Evolutionary conservation across 768 basidiomycete species (phyloP).

Genomic region (Holtermannia corniformis): DNA sequence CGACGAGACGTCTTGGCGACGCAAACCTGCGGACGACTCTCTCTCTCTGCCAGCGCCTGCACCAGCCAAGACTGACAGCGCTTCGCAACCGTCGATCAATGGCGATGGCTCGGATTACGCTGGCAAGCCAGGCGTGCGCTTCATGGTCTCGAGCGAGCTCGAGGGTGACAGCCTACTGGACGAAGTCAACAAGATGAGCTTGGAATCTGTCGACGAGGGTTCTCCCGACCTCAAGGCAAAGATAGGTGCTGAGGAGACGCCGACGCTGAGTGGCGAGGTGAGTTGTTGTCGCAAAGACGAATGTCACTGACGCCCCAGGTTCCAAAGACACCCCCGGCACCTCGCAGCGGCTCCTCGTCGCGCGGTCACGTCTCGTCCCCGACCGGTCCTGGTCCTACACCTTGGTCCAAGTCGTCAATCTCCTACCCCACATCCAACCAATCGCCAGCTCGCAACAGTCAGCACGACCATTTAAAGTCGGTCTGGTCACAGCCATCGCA

Average conservation of each 20-base stretch:
- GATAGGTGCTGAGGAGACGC: background rate
- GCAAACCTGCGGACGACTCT: background rate
- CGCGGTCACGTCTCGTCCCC: conserved; percentile 12
- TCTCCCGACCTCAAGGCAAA: conserved; percentile 5
- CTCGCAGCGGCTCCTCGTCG: conserved; percentile 6
- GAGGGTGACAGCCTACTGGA: conserved; percentile 37
- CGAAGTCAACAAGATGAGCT: conserved; percentile 40
- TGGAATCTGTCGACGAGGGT: conserved; percentile 28
- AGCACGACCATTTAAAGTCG: conserved; percentile 29
- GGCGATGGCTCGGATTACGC: background rate
- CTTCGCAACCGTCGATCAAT: background rate
- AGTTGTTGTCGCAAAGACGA: conserved; percentile 2
- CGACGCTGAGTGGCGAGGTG: conserved; percentile 17
- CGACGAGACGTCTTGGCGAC: background rate
- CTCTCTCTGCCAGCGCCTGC: background rate
- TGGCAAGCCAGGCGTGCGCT: conserved; percentile 29
- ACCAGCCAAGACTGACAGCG: background rate
- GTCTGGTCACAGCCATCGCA: conserved; percentile 26
- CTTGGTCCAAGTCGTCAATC: conserved; percentile 18
- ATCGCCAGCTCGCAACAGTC: conserved; percentile 11
- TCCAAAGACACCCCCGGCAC: conserved; percentile 20
- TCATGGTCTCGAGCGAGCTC: conserved; percentile 38
- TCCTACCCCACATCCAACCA: conserved; percentile 16
- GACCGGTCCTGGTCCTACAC: conserved; percentile 6
- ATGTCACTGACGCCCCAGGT: conserved; percentile 10